Conservation (phyloP, 441 rosid species). For the Mallotus japonicus region DNA sequence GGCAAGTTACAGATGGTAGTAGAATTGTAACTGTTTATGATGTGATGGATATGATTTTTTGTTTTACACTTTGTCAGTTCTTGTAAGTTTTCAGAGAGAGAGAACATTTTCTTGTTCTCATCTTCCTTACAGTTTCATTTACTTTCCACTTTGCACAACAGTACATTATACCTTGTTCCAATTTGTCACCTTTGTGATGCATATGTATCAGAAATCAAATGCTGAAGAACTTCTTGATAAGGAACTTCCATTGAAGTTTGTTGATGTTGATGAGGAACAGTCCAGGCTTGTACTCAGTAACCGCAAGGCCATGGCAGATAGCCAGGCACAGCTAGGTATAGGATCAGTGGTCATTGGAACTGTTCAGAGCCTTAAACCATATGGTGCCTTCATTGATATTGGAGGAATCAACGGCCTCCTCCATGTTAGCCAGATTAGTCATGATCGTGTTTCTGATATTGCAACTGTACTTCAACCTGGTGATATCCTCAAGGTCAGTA, state of each 20-base stretch:
- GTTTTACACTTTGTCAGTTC: neutral
- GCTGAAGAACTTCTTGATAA: slow-evolving; percentile 87
- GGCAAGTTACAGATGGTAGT: neutral
- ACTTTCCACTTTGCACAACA: neutral
- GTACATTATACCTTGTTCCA: neutral
- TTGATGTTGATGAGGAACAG: slow-evolving; percentile 94
- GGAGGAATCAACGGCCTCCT: slow-evolving; percentile 98
- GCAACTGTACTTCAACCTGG: slow-evolving; percentile 99
- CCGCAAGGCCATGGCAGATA: slow-evolving; percentile 98
- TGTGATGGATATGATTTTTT: neutral
- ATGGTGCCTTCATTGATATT: slow-evolving; percentile 96
- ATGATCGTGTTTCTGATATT: slow-evolving; percentile 87
- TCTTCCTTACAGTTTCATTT: neutral
- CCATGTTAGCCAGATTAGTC: slow-evolving; percentile 95
- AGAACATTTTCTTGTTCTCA: neutral
- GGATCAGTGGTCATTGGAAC: slow-evolving; percentile 91
- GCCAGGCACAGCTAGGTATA: slow-evolving; percentile 94
- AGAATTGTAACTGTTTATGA: neutral
- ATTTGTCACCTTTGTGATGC: neutral
- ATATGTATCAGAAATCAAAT: slow-evolving; percentile 53
- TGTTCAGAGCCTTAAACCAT: slow-evolving; percentile 96
- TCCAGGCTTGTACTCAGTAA: slow-evolving; percentile 89
- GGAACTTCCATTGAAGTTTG: slow-evolving; percentile 83
- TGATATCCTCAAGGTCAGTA: slow-evolving; percentile 74
- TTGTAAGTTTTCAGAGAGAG: neutral